Evolutionary conservation across 2,329 filamentous ascomycete species (phyloP).

Genomic region (Fusarium tjaetaba): DNA sequence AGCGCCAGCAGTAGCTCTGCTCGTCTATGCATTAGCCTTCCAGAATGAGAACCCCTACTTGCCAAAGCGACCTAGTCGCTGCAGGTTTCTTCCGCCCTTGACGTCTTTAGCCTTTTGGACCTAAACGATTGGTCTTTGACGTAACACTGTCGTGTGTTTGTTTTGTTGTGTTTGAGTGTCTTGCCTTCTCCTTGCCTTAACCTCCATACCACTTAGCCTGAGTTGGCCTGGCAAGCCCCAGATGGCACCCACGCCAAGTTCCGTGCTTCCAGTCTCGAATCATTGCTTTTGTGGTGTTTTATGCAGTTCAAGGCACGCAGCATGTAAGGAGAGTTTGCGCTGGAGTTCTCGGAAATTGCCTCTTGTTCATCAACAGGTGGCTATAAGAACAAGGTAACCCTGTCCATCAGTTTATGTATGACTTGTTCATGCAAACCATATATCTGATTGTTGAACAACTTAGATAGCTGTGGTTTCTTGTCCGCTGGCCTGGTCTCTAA

Average conservation of each 20-base stretch:
- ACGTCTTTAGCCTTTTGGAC: conserved; percentile 17
- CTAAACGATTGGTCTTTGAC: conserved; percentile 23
- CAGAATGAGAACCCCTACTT: conserved; percentile 21
- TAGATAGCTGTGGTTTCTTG: neutral
- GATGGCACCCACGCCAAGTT: conserved; percentile 27
- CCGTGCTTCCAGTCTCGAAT: conserved; percentile 20
- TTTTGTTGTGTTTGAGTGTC: conserved; percentile 36
- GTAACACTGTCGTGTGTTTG: conserved; percentile 19
- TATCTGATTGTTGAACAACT: conserved; percentile 5
- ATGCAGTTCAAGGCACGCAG: conserved; percentile 23
- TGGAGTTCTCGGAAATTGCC: conserved; percentile 19
- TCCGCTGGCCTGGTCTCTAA: conserved; percentile 6
- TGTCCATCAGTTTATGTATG: conserved; percentile 15
- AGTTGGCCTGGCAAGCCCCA: conserved; percentile 35
- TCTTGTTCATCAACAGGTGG: neutral
- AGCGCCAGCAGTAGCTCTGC: conserved; percentile 10
- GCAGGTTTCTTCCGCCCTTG: conserved; percentile 41
- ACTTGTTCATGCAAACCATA: conserved; percentile 17
- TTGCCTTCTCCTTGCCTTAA: conserved; percentile 42
- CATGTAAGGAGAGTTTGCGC: conserved; percentile 29
- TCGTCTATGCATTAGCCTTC: conserved; percentile 19
- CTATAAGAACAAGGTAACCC: conserved; percentile 34
- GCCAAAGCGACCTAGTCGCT: conserved; percentile 16
- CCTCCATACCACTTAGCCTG: conserved; percentile 37
- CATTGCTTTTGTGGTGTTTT: conserved; percentile 30